These are phyloP conservation scores for Pseudozyma flocculosa DNA, from an alignment of 1,284 basidiomycete species.

Conservation along the genomic window DNA sequence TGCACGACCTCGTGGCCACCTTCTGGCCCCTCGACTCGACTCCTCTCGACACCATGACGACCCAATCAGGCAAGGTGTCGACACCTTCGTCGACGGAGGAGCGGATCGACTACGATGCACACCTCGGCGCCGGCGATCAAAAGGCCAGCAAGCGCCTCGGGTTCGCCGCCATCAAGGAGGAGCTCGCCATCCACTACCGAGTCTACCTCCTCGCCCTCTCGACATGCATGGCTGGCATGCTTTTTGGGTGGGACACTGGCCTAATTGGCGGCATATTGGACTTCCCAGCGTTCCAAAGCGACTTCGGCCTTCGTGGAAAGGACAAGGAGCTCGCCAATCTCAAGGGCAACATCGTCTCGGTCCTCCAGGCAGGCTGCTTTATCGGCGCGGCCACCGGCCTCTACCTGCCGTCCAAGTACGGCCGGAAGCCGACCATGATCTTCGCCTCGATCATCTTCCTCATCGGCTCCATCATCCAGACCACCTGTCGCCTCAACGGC, in stretches of 20 bases:
- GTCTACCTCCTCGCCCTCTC: constrained; percentile 28
- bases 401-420: constrained; percentile 47
- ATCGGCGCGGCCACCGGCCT: constrained; percentile 49
- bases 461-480: constrained; percentile 51
- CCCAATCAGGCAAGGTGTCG: too few relatives aligned
- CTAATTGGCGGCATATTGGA: constrained; percentile 31
- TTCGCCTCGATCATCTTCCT: constrained; percentile 46
- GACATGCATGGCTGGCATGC: constrained; percentile 23
- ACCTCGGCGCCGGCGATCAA: constrained; percentile 7
- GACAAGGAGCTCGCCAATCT: constrained; percentile 25
- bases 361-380: constrained; percentile 50
- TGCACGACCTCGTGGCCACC: too few relatives aligned
- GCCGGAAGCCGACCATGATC: constrained; percentile 43
- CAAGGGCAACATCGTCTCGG: constrained; percentile 50
- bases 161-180: constrained; percentile 7
- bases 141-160: constrained; percentile 8
- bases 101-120: background rate
- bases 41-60: too few relatives aligned
- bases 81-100: too few relatives aligned
- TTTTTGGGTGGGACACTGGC: constrained; percentile 36
- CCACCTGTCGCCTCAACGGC: constrained; percentile 28
- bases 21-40: too few relatives aligned
- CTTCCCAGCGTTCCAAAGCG: constrained; percentile 27
- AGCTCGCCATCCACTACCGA: constrained; percentile 27
- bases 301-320: constrained; percentile 18